phyloP scores from a whole-genome alignment of 2,329 filamentous ascomycete species.

The Periconia macrospinosa region DNA sequence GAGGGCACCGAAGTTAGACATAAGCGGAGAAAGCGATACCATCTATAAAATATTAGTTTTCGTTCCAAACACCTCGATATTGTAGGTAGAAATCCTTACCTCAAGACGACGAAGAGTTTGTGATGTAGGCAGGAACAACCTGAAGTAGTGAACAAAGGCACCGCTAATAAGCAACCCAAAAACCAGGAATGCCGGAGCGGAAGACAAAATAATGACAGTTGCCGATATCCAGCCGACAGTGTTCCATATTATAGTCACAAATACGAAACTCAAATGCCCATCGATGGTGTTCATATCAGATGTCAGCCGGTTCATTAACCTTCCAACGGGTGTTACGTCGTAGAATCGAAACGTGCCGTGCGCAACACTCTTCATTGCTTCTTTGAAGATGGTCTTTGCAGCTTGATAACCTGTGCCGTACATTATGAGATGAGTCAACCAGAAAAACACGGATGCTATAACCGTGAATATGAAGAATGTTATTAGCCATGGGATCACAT shows the following conservation, averaged over 20 bases:
- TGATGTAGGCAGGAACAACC: conserved; percentile 77
- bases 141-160: conserved; percentile 73
- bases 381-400: conserved; percentile 72
- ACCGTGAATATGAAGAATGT: conserved; percentile 65
- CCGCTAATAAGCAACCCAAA: conserved; percentile 70
- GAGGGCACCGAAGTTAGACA: conserved; percentile 90
- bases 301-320: conserved; percentile 89
- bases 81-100: conserved; percentile 19
- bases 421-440: conserved; percentile 67
- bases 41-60: conserved; percentile 51
- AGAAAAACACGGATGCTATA: conserved; percentile 44
- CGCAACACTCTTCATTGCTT: conserved; percentile 73
- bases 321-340: conserved; percentile 84
- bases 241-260: conserved; percentile 71
- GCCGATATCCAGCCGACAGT: conserved; percentile 72
- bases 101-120: conserved; percentile 82
- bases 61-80: not conserved
- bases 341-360: conserved; percentile 87
- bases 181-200: conserved; percentile 75
- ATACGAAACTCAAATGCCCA: conserved; percentile 75
- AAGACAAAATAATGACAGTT: conserved; percentile 74
- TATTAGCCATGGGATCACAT: conserved; percentile 75
- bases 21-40: conserved; percentile 83
- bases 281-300: conserved; percentile 89
- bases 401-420: conserved; percentile 79